Evolutionary conservation across 2,329 filamentous ascomycete genomes (phyloP).

Genomic region (Xylariaceae sp.): DNA sequence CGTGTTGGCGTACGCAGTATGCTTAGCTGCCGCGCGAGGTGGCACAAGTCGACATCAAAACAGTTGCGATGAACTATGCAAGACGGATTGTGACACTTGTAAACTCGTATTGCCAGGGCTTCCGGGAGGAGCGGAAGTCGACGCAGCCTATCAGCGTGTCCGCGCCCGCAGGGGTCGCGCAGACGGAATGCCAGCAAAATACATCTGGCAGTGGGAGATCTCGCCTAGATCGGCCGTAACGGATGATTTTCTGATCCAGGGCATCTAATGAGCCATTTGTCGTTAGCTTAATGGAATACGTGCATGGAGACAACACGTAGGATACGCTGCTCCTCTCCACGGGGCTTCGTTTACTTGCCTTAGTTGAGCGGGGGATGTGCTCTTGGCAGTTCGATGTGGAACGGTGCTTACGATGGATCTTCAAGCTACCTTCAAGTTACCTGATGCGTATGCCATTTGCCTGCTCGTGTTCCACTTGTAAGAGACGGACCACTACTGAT

Average conservation of each 20-base stretch:
- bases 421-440: background rate
- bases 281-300: background rate
- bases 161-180: background rate
- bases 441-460: background rate
- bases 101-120: background rate
- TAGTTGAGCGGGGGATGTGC: background rate
- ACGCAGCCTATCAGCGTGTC: background rate
- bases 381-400: background rate
- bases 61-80: background rate
- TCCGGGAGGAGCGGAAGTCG: background rate
- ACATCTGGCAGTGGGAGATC: background rate
- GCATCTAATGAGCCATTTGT: background rate
- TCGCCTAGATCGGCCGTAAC: background rate
- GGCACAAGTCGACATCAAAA: background rate
- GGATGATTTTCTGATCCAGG: background rate
- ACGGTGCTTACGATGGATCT: background rate
- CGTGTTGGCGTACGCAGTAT: slow-evolving; percentile 1
- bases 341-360: background rate
- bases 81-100: background rate
- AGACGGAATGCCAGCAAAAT: background rate
- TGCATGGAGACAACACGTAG: background rate
- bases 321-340: background rate
- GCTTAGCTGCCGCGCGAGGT: background rate
- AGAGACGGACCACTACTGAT: background rate
- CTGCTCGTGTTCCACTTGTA: background rate